phyloP scores from a whole-genome alignment of 352 stramenopile species.

The Phytophthora sp. region DNA sequence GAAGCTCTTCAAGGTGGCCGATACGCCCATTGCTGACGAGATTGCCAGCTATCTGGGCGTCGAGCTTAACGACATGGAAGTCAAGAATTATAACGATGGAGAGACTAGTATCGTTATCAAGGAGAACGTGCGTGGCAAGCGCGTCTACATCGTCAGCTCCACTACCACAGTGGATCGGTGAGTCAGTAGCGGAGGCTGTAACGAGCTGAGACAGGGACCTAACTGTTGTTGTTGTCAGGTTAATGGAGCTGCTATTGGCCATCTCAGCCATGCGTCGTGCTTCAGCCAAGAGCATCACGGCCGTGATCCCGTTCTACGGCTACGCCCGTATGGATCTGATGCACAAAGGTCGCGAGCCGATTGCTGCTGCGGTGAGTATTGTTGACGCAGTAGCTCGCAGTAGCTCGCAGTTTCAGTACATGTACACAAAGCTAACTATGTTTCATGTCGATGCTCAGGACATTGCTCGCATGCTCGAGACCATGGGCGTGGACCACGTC shows the following conservation, averaged over 20 bases:
- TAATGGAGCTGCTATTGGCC: constrained; percentile 87
- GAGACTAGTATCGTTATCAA: constrained; percentile 82
- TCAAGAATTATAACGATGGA: constrained; percentile 85
- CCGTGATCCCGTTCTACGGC: constrained; percentile 89
- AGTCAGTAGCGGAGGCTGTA: background rate
- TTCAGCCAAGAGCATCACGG: constrained; percentile 88
- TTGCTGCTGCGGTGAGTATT: constrained; percentile 67
- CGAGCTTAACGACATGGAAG: constrained; percentile 79
- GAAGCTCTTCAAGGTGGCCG: constrained; percentile 90
- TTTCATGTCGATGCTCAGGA: constrained; percentile 46
- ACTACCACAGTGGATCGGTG: constrained; percentile 88
- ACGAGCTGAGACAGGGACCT: background rate
- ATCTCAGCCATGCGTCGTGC: constrained; percentile 85
- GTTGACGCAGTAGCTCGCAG: background rate
- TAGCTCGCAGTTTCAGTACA: too few relatives aligned
- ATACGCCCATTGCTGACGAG: constrained; percentile 87
- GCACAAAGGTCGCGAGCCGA: constrained; percentile 82
- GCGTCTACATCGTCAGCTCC: constrained; percentile 88
- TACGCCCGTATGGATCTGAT: constrained; percentile 88
- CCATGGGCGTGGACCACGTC: constrained; percentile 90
- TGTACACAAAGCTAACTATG: background rate
- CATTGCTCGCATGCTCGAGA: constrained; percentile 87
- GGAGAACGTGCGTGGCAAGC: constrained; percentile 80
- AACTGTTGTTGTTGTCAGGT: constrained; percentile 31
- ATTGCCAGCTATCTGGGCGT: constrained; percentile 85